phyloP scores from a whole-genome alignment of 371 early-diverging fungal species.

The Rhizopus delemar region DNA sequence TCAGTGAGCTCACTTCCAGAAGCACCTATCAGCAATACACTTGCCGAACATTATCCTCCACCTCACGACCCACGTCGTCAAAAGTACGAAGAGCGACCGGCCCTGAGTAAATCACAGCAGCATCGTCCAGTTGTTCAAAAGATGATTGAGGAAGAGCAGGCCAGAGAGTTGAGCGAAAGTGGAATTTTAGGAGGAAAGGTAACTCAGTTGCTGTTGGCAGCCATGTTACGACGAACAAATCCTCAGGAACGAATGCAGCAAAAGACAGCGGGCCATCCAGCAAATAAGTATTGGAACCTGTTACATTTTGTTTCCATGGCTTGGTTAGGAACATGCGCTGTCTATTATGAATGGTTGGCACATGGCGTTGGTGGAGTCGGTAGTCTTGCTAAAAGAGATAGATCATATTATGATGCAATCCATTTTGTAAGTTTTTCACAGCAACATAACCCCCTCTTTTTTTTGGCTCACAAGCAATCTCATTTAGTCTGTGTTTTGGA shows the following conservation, averaged over 20 bases:
- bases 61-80: slow-evolving; percentile 17
- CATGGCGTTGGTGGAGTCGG: slow-evolving; percentile 40
- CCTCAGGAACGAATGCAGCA: neutral
- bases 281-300: slow-evolving; percentile 54
- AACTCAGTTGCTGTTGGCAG: slow-evolving; percentile 12
- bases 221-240: slow-evolving; percentile 17
- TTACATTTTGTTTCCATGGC: slow-evolving; percentile 54
- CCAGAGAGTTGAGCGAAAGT: slow-evolving; percentile 7
- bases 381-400: slow-evolving; percentile 19
- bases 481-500: slow-evolving; percentile 60
- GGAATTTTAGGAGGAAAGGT: slow-evolving; percentile 17
- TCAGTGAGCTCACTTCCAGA: slow-evolving; percentile 11
- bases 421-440: slow-evolving; percentile 30
- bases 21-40: neutral
- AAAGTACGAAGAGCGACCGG: slow-evolving; percentile 19
- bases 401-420: slow-evolving; percentile 1
- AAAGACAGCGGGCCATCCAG: slow-evolving; percentile 9
- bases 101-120: slow-evolving; percentile 6
- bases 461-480: neutral
- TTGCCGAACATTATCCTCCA: slow-evolving; percentile 29
- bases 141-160: slow-evolving; percentile 25
- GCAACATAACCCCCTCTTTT: neutral
- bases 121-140: slow-evolving; percentile 20
- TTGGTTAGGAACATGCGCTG: slow-evolving; percentile 49
- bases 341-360: slow-evolving; percentile 45